Evolutionary conservation across 768 basidiomycete species (phyloP).

Genomic region (Leccinellum luteum): DNA sequence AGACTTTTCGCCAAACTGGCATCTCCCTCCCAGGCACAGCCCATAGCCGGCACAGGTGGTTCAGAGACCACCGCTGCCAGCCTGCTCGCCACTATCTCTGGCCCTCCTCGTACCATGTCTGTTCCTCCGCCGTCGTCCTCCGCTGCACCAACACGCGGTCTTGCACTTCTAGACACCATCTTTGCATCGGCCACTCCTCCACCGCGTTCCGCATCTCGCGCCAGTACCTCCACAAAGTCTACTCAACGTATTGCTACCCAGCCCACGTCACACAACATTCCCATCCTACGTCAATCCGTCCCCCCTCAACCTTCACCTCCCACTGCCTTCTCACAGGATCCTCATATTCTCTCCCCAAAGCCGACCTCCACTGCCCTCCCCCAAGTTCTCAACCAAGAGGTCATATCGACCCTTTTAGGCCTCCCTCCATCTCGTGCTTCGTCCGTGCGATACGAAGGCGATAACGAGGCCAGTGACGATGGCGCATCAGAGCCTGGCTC

Average conservation of each 20-base stretch:
- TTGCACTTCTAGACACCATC: slow-evolving; percentile 61
- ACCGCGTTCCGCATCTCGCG: slow-evolving; percentile 20
- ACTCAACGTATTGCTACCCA: slow-evolving; percentile 20
- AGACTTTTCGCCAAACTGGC: slow-evolving; percentile 43
- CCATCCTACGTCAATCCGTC: slow-evolving; percentile 3
- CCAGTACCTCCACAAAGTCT: slow-evolving; percentile 6
- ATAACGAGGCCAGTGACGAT: slow-evolving; percentile 46
- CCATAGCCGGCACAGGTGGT: slow-evolving; percentile 23
- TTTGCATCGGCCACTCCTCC: slow-evolving; percentile 64
- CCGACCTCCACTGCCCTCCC: slow-evolving; percentile 52
- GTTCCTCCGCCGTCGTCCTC: slow-evolving; percentile 30
- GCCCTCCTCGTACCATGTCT: slow-evolving; percentile 33
- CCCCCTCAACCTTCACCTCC: slow-evolving; percentile 13
- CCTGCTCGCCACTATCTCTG: slow-evolving; percentile 50
- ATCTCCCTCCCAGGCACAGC: slow-evolving; percentile 14
- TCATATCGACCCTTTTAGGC: slow-evolving; percentile 63
- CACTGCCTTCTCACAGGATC: slow-evolving; percentile 26
- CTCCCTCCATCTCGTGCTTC: slow-evolving; percentile 41
- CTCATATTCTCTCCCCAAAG: slow-evolving; percentile 52
- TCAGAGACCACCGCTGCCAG: slow-evolving; percentile 38
- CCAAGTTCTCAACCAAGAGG: slow-evolving; percentile 69
- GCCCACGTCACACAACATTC: slow-evolving; percentile 5
- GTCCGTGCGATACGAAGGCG: slow-evolving; percentile 52
- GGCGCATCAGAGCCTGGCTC: slow-evolving; percentile 38
- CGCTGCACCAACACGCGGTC: slow-evolving; percentile 42